Evolutionary conservation across 2,329 filamentous ascomycete species (phyloP).

Genomic region (Emergomyces pasteurianus): DNA sequence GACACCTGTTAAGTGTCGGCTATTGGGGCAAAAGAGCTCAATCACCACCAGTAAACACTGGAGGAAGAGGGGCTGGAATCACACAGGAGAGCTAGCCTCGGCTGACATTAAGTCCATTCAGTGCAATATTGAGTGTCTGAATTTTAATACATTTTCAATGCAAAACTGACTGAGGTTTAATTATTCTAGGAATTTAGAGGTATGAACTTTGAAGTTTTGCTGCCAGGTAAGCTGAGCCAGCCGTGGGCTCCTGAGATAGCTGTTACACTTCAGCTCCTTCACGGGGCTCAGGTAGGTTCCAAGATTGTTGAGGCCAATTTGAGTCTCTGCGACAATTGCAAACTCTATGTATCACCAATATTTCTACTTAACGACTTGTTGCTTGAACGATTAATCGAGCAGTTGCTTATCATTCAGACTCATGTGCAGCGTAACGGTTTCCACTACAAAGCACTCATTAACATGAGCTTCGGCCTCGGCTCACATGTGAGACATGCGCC

Average conservation of each 20-base stretch:
- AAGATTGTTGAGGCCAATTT: neutral
- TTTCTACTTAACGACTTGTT: neutral
- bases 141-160: neutral
- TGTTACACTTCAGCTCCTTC: neutral
- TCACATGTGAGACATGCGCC: accelerated
- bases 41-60: too few species aligned
- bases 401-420: neutral
- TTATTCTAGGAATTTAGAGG: neutral
- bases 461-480: neutral
- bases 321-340: neutral
- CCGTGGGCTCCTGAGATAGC: neutral
- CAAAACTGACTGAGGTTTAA: neutral
- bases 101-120: neutral
- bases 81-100: too few species aligned
- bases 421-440: neutral
- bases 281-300: neutral
- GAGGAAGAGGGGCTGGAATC: too few species aligned
- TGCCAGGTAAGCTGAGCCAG: neutral
- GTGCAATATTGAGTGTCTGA: neutral
- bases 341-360: neutral
- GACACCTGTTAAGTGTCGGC: too few species aligned
- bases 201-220: neutral
- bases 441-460: neutral
- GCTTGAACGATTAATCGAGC: neutral
- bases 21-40: too few species aligned